Conservation (phyloP, 805 yeast species). For the Yamadazyma scolyti region DNA sequence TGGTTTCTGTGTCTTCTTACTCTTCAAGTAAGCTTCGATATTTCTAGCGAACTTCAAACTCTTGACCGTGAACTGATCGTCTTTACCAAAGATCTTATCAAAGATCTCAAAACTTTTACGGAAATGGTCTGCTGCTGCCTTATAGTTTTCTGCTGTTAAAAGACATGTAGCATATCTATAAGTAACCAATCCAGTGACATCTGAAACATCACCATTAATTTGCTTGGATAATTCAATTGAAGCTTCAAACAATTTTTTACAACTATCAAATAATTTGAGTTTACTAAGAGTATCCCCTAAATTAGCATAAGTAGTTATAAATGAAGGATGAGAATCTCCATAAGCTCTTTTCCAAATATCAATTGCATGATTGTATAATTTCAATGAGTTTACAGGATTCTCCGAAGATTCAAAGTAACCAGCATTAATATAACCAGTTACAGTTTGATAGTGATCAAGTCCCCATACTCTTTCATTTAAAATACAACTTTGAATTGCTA, state of each 20-base stretch:
- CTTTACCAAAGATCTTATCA: constrained; percentile 58
- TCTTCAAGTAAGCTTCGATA: constrained; percentile 42
- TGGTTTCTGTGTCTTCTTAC: constrained; percentile 7
- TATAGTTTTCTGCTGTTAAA: constrained; percentile 48
- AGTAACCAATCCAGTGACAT: constrained; percentile 59
- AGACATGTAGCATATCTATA: constrained; percentile 55
- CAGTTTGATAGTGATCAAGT: constrained; percentile 71
- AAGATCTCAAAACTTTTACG: constrained; percentile 56
- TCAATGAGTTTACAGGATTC: constrained; percentile 57
- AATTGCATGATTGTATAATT: constrained; percentile 58
- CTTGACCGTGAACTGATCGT: constrained; percentile 64
- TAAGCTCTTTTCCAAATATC: constrained; percentile 55
- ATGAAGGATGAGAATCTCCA: constrained; percentile 67
- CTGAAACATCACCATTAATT: constrained; percentile 56
- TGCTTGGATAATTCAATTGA: constrained; percentile 49
- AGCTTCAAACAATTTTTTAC: constrained; percentile 50
- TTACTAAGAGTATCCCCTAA: constrained; percentile 58
- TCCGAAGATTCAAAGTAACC: constrained; percentile 67
- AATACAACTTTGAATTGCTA: constrained; percentile 64
- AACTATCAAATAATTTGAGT: constrained; percentile 42
- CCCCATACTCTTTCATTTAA: constrained; percentile 82
- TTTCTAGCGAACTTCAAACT: constrained; percentile 61
- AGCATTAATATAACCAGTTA: constrained; percentile 68
- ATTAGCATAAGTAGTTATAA: constrained; percentile 59
- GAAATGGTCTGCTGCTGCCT: constrained; percentile 55